These are phyloP conservation scores for Botrytis deweyae DNA, from an alignment of 2,329 filamentous ascomycete genomes.

Conservation along the genomic window DNA sequence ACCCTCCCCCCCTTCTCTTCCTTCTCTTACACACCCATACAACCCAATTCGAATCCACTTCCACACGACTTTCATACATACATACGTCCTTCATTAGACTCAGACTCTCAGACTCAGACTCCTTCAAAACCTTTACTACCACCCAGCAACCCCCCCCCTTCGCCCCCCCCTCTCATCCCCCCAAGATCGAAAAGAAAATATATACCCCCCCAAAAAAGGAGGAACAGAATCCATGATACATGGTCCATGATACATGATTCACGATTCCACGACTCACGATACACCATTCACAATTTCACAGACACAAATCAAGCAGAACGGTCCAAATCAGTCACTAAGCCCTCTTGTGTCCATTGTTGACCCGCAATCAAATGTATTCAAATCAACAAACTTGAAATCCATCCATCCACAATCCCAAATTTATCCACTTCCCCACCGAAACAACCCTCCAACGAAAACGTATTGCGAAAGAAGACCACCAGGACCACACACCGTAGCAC, in stretches of 20 bases:
- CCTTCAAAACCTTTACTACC: background rate
- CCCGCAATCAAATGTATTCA: slow-evolving; percentile 12
- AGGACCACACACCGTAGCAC: slow-evolving; percentile 10
- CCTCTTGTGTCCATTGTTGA: background rate
- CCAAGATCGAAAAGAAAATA: background rate
- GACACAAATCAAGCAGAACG: background rate
- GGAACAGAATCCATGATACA: background rate
- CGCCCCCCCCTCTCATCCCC: background rate
- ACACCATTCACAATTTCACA: background rate
- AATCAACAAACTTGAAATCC: slow-evolving; percentile 7
- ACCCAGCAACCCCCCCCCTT: background rate
- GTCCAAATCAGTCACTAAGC: background rate
- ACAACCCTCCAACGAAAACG: slow-evolving; percentile 15
- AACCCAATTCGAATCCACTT: slow-evolving; percentile 4
- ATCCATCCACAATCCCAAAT: background rate
- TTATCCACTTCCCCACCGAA: slow-evolving; percentile 15
- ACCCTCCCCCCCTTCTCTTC: background rate
- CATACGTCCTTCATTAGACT: background rate
- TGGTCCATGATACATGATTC: background rate
- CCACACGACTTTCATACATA: slow-evolving; percentile 8
- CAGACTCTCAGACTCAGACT: background rate
- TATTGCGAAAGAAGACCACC: slow-evolving; percentile 11
- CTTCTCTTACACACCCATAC: slow-evolving; percentile 9
- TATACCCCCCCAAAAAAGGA: background rate
- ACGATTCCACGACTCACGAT: background rate